Evolutionary conservation across 2,329 filamentous ascomycete species (phyloP).

Genomic region (Stemphylium lycopersici): DNA sequence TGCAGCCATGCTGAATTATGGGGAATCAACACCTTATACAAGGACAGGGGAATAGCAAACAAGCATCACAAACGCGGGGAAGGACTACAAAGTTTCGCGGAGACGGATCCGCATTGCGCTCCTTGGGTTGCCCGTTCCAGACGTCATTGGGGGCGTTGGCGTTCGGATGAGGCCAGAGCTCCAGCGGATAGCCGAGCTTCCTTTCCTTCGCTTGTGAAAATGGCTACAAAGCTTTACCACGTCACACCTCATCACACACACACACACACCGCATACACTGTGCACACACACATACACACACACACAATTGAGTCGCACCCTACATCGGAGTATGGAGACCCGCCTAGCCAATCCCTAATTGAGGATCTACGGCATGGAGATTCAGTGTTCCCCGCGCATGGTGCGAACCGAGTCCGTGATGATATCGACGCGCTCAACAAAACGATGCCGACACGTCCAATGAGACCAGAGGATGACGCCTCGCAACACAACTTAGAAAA

Average conservation of each 20-base stretch:
- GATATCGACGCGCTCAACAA: neutral
- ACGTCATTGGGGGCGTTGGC: conserved; percentile 28
- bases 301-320: neutral
- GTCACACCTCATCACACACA: neutral
- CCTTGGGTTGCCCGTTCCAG: conserved; percentile 19
- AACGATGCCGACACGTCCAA: neutral
- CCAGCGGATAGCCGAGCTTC: conserved; percentile 25
- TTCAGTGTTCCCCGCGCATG: neutral
- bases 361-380: neutral
- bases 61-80: conserved; percentile 29
- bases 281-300: too few relatives aligned
- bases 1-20: conserved; percentile 11
- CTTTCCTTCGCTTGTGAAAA: conserved; percentile 24
- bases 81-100: conserved; percentile 20
- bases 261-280: too few relatives aligned
- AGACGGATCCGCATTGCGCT: conserved; percentile 27
- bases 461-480: neutral
- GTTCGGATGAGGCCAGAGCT: conserved; percentile 17
- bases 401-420: neutral
- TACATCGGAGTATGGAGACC: neutral
- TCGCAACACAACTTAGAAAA: neutral
- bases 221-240: neutral
- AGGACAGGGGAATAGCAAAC: conserved; percentile 1
- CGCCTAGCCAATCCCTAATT: neutral
- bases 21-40: neutral